These are phyloP conservation scores for Stemphylium vesicarium DNA, from an alignment of 2,329 filamentous ascomycete genomes.

Conservation along the genomic window DNA sequence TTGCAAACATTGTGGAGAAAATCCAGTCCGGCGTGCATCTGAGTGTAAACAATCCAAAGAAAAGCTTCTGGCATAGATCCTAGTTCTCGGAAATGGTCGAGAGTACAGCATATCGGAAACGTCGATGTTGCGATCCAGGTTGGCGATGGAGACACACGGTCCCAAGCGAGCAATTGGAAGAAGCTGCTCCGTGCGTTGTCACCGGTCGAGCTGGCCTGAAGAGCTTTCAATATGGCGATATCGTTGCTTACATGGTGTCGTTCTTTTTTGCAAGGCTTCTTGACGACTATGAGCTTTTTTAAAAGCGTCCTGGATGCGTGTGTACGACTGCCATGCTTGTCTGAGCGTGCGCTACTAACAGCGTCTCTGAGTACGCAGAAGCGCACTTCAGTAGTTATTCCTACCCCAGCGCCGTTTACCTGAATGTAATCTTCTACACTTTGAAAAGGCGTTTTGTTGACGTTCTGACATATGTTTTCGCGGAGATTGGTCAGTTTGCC, in stretches of 20 bases:
- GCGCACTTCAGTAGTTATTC: not conserved
- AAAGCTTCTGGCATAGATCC: constrained; percentile 3
- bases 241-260: not conserved
- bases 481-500: too few relatives aligned
- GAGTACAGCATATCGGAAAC: not conserved
- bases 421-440: not conserved
- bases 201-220: not conserved
- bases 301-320: not conserved
- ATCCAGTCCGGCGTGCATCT: not conserved
- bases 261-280: not conserved
- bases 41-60: constrained; percentile 5
- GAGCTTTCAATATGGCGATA: not conserved
- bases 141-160: not conserved
- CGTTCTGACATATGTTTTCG: too few relatives aligned
- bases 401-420: too few relatives aligned
- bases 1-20: constrained; percentile 9
- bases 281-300: not conserved
- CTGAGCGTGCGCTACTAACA: not conserved
- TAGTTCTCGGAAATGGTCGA: not conserved
- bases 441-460: not conserved
- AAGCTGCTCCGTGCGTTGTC: not conserved
- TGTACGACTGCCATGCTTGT: not conserved
- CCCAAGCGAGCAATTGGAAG: not conserved
- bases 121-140: not conserved
- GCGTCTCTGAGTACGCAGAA: not conserved